These are phyloP conservation scores for Talaromyces sp. DNA, from an alignment of 2,329 filamentous ascomycete species.

Conservation along the genomic window DNA sequence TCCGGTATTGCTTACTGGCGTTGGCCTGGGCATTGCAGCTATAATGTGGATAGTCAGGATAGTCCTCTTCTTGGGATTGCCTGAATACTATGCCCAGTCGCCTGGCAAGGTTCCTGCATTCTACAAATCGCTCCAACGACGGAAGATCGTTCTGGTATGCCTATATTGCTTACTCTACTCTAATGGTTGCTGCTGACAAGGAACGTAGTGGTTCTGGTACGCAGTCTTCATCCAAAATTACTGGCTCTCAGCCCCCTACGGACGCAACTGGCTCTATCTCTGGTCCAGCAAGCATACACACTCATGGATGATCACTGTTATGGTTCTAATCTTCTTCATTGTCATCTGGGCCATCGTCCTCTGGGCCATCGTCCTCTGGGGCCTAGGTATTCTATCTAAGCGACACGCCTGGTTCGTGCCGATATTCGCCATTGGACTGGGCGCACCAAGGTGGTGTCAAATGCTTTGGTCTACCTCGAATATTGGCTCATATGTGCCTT, in stretches of 20 bases:
- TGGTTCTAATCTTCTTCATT: slow-evolving; percentile 43
- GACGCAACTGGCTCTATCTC: slow-evolving; percentile 58
- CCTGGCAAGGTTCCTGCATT: slow-evolving; percentile 57
- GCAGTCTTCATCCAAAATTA: slow-evolving; percentile 58
- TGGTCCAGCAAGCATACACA: slow-evolving; percentile 49
- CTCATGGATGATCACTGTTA: slow-evolving; percentile 51
- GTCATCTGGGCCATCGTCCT: slow-evolving; percentile 52
- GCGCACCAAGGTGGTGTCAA: slow-evolving; percentile 60
- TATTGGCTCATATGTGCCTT: slow-evolving; percentile 57
- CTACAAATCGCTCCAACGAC: slow-evolving; percentile 53
- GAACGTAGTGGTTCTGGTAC: slow-evolving; percentile 54
- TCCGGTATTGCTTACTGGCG: slow-evolving; percentile 17
- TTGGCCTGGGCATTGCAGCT: slow-evolving; percentile 47
- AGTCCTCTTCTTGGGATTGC: slow-evolving; percentile 52
- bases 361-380: slow-evolving; percentile 41
- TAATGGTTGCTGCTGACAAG: background rate
- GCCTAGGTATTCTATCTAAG: slow-evolving; percentile 50
- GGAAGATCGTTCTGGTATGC: slow-evolving; percentile 46
- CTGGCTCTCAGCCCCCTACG: slow-evolving; percentile 57
- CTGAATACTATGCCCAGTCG: slow-evolving; percentile 56
- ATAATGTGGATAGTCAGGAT: slow-evolving; percentile 50
- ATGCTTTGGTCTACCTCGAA: slow-evolving; percentile 59
- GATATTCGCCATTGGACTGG: slow-evolving; percentile 59
- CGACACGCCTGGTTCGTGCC: slow-evolving; percentile 60
- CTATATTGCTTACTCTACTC: background rate